A percentile compares a stretch with the other conserved stretches of the same genome.
Evolutionary conservation across 75 land plant species (phyloP).

Genomic region (Larix kaempferi): DNA sequence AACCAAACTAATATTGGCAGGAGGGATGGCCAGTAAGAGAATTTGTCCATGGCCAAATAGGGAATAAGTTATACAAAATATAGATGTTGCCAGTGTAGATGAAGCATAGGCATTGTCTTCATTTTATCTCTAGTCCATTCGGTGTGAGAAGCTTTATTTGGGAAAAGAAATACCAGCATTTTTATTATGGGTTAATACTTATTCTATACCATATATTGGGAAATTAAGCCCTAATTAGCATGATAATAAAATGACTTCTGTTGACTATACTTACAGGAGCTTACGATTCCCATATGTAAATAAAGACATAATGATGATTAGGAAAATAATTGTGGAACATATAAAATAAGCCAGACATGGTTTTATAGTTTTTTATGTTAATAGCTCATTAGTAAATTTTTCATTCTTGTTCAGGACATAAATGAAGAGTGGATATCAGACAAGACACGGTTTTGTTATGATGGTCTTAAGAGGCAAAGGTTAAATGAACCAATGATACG

Average conservation of each 20-base stretch:
- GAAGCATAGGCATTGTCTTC: neutral
- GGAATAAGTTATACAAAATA: too few species aligned
- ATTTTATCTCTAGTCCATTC: neutral
- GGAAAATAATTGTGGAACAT: neutral
- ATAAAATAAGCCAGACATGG: neutral
- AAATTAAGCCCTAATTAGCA: neutral
- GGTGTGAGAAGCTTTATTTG: neutral
- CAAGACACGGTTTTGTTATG: slow-evolving; percentile 95
- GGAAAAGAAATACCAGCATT: neutral
- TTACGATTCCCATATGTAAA: neutral
- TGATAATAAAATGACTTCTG: neutral
- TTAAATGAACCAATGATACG: slow-evolving; percentile 98
- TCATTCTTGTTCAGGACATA: slow-evolving; percentile 65
- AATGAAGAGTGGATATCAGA: slow-evolving; percentile 99
- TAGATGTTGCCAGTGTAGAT: neutral
- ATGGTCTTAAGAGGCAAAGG: slow-evolving; percentile 96
- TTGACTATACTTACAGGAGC: neutral
- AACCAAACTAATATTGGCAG: neutral
- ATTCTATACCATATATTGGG: neutral
- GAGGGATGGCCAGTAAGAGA: too few species aligned
- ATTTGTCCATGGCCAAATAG: neutral
- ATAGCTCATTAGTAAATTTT: neutral
- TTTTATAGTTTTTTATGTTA: neutral
- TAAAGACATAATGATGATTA: neutral
- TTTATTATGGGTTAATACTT: neutral